Base-by-base conservation (phyloP, 1,284 basidiomycete genomes). In the Fomitopsis palustris region DNA sequence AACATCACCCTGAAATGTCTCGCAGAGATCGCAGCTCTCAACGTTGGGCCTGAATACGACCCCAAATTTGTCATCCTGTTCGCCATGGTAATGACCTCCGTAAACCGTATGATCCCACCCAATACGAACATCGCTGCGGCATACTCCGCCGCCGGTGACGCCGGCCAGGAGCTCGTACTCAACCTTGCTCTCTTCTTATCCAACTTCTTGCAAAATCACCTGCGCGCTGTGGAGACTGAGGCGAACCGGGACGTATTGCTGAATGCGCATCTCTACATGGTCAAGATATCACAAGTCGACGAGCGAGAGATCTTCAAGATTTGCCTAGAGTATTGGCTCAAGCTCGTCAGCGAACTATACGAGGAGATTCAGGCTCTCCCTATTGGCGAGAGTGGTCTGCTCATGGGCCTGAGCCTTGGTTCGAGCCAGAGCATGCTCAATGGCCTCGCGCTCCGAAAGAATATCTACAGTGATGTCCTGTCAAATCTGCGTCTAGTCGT, bases 291-390 rank as follows among this genome's bases (percentile, higher is more conserved):
- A 0, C 96, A 96, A 67, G 97, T 99, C 29, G 96, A 98, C 68
- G 97, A 99, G 73, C 88, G 96, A 56, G 97, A 99, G 75, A 90
- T 99, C 63, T 99, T 99, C 88, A 99, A 99, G 78, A 98, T 99
- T 69, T 98, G 96, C 69, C 78, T 99, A 68, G 97, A 99, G 73
- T 99, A 99, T 77, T 99, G 97, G 97, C 78, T 93, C 57, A 98
- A 97, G 76, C 88, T 99, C n/a, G 97, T 99, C 9, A 85, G 93
- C 8, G 96, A 98, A 73, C 82, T 99, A n/a, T 99, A 99, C 73
- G 96, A 98, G 66, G 97, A 99, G 79, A 92, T 96, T 57, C 95
- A 97, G 73, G 88, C 86, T 63, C 74, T 96, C 41, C 96, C 97
- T 0, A 93, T 96, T 56, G 92, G 92, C 37, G 96, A 98, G 63